phyloP scores from a whole-genome alignment of 2,329 filamentous ascomycete genomes.

The Pseudomassariella vexata region DNA sequence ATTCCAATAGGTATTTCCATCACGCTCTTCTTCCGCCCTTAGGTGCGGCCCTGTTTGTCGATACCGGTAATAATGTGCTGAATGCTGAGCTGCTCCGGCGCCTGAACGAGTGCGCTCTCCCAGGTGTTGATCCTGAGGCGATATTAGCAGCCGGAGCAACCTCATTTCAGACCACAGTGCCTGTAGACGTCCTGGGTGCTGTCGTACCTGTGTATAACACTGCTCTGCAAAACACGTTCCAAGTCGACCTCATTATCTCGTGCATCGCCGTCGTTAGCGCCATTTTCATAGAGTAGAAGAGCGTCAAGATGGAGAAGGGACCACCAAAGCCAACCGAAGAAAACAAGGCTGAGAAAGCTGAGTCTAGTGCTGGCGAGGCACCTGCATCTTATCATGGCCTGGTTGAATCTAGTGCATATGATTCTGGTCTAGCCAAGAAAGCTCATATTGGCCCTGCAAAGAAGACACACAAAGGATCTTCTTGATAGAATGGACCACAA shows the following conservation, averaged over 20 bases:
- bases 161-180: background rate
- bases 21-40: background rate
- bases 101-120: background rate
- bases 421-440: too few species aligned
- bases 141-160: background rate
- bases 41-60: background rate
- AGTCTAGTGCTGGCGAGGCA: too few species aligned
- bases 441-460: too few species aligned
- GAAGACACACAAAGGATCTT: too few species aligned
- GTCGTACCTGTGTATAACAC: background rate
- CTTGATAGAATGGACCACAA: too few species aligned
- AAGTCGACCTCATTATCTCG: constrained; percentile 1
- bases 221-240: background rate
- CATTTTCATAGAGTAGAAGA: constrained; percentile 1
- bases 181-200: background rate
- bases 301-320: background rate
- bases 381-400: too few species aligned
- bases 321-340: too few species aligned
- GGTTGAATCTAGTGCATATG: too few species aligned
- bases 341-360: too few species aligned
- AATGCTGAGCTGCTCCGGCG: background rate
- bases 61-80: background rate
- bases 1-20: background rate
- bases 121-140: background rate
- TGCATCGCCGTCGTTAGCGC: background rate